Evolutionary conservation across 805 yeast genomes (phyloP).

Genomic region (Metschnikowia vanudenii): DNA sequence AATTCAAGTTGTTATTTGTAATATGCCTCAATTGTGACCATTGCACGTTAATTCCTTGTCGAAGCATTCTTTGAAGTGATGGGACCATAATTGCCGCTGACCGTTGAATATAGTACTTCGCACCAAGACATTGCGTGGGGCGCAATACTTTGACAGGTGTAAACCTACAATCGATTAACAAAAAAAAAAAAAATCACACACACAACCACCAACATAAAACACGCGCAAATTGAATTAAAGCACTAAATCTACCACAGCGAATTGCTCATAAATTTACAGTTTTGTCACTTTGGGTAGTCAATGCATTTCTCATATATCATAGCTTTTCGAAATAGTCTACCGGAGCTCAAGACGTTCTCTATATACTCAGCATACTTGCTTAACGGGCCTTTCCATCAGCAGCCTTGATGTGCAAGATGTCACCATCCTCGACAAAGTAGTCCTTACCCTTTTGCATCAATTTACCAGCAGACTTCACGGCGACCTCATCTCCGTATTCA

Average conservation of each 20-base stretch:
- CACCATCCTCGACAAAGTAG: slow-evolving; percentile 94
- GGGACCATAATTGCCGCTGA: not conserved
- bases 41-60: not conserved
- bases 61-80: slow-evolving; percentile 1
- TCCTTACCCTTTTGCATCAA: slow-evolving; percentile 90
- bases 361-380: slow-evolving; percentile 13
- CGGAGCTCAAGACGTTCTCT: slow-evolving; percentile 1
- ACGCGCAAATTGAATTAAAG: too few relatives aligned
- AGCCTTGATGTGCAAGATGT: slow-evolving; percentile 86
- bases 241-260: too few relatives aligned
- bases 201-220: too few relatives aligned
- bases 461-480: slow-evolving; percentile 86
- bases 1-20: not conserved
- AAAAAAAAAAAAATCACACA: too few relatives aligned
- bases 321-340: not conserved
- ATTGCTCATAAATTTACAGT: not conserved
- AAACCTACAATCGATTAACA: too few relatives aligned
- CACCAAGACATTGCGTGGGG: not conserved
- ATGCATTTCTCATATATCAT: slow-evolving; percentile 1
- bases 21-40: not conserved
- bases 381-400: slow-evolving; percentile 82
- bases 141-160: too few relatives aligned
- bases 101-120: not conserved
- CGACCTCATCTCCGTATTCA: slow-evolving; percentile 66
- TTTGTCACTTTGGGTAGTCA: not conserved